Base-by-base conservation (phyloP, 768 basidiomycete species). In the Pleurotus tuber-regium region DNA sequence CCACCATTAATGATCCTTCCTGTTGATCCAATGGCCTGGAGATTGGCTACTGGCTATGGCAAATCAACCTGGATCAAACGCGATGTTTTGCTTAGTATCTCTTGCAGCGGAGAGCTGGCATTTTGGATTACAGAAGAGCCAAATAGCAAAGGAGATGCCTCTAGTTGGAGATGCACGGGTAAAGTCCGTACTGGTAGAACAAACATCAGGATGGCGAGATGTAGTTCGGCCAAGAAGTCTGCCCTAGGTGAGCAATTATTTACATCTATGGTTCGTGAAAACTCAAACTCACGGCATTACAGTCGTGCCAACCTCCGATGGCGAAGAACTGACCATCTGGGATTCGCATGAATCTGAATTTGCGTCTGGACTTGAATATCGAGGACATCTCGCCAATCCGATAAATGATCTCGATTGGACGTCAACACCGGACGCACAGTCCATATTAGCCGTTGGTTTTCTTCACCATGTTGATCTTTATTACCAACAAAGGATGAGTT, bases 261-360 rank as follows among this genome's bases (percentile, higher is more conserved):
- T n/a, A n/a, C n/a, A n/a, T n/a, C n/a, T n/a, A n/a, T n/a, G n/a
- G n/a, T n/a, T n/a, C n/a, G n/a, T n/a, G n/a, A n/a, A n/a, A n/a
- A n/a, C n/a, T n/a, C n/a, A n/a, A n/a, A n/a, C n/a, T n/a, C n/a
- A 41, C 43, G 43, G 11, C 24, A 36, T 51, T 36, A 16, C 38
- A 93, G 91, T 92, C 54, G 82, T 86, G 11, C 70, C 77, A 4
- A 64, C 70, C 12, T 59, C 73, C 0, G 78, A 80, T 16, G 87
- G 86, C 0, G 78, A 89, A 53, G 92, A 95, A 62, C 67, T 98
- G 40, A 93, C 92, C 0, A 92, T 98, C 14, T 98, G 96, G 96
- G 93, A 98, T 66, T 97, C 94, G 0, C 87, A 87, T 46, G 89
- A 90, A 66, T 94, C 90, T 14, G 91, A 96, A 66, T 98, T 98